Evolutionary conservation across 2,329 filamentous ascomycete species (phyloP).

Genomic region (Fonsecaea monophora): DNA sequence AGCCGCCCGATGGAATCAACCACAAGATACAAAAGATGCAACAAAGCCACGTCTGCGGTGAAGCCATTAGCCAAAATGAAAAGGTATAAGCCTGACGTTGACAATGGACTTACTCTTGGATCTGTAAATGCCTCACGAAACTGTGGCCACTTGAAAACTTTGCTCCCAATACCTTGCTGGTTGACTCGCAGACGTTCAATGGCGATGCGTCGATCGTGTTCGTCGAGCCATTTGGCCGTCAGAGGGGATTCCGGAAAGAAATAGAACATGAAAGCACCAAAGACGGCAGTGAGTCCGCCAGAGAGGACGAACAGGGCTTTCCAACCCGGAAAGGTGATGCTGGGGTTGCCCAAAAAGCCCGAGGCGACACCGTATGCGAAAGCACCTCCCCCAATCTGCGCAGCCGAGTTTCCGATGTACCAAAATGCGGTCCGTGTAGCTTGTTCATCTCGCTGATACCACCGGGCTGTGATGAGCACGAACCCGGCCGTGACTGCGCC

Average conservation of each 20-base stretch:
- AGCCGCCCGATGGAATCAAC: constrained; percentile 58
- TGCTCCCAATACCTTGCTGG: constrained; percentile 61
- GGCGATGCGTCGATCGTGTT: constrained; percentile 54
- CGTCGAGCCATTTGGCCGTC: constrained; percentile 53
- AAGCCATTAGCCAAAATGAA: too few relatives aligned
- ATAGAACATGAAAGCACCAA: constrained; percentile 26
- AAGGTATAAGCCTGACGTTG: too few relatives aligned
- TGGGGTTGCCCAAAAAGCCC: constrained; percentile 11
- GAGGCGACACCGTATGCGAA: constrained; percentile 51
- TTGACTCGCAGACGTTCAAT: constrained; percentile 61
- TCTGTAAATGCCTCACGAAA: constrained; percentile 58
- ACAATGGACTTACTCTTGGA: constrained; percentile 51
- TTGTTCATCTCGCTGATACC: constrained; percentile 56
- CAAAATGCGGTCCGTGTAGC: constrained; percentile 65
- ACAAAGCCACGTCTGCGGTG: constrained; percentile 17
- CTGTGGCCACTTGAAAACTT: constrained; percentile 55
- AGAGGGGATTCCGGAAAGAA: constrained; percentile 60
- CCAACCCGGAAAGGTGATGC: constrained; percentile 43
- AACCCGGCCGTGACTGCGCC: constrained; percentile 58
- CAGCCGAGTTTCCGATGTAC: constrained; percentile 65
- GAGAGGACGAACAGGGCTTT: constrained; percentile 62
- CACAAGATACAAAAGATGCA: constrained; percentile 14
- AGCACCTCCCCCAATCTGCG: constrained; percentile 64
- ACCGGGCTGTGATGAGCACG: constrained; percentile 59
- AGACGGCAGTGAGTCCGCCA: constrained; percentile 43